A percentile compares a stretch with the other conserved stretches of the same genome.
phyloP scores from a whole-genome alignment of 208 protist species.

The Leishmania guyanensis region DNA sequence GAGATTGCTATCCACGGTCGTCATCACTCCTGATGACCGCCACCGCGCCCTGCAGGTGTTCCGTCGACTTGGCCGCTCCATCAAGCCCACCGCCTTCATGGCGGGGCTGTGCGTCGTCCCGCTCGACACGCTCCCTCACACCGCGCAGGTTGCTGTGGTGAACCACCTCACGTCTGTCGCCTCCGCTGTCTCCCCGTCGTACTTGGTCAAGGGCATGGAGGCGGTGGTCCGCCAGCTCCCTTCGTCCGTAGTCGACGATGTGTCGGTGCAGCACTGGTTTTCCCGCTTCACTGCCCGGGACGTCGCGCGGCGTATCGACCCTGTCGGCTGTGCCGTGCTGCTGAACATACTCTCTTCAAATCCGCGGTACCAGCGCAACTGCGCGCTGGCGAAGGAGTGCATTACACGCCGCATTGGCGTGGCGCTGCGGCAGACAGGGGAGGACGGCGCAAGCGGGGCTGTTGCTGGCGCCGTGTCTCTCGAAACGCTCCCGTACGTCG shows the following conservation, averaged over 20 bases:
- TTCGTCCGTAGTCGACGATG: constrained; percentile 39
- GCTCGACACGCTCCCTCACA: constrained; percentile 47
- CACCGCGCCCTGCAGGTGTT: constrained; percentile 49
- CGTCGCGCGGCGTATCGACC: constrained; percentile 53
- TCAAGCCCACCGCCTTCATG: constrained; percentile 65
- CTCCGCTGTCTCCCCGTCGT: constrained; percentile 47
- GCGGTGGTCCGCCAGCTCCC: constrained; percentile 34
- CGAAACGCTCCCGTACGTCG: constrained; percentile 38
- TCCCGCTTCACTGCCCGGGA: constrained; percentile 74
- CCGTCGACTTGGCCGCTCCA: constrained; percentile 41
- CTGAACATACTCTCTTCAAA: constrained; percentile 42
- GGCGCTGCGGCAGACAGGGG: constrained; percentile 21
- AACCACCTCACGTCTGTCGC: constrained; percentile 70
- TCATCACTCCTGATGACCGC: constrained; percentile 28
- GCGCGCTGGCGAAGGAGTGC: constrained; percentile 38
- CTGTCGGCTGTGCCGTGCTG: constrained; percentile 44
- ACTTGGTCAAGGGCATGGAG: constrained; percentile 50
- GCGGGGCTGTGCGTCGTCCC: constrained; percentile 56
- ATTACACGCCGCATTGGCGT: constrained; percentile 37
- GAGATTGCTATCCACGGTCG: background rate
- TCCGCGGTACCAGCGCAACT: constrained; percentile 38
- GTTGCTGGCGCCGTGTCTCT: constrained; percentile 16
- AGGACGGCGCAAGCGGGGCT: background rate
- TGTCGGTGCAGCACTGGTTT: constrained; percentile 75
- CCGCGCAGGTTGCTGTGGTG: constrained; percentile 52